Conservation (phyloP, 371 early-diverging fungal species). For the Nematocida sp. region DNA sequence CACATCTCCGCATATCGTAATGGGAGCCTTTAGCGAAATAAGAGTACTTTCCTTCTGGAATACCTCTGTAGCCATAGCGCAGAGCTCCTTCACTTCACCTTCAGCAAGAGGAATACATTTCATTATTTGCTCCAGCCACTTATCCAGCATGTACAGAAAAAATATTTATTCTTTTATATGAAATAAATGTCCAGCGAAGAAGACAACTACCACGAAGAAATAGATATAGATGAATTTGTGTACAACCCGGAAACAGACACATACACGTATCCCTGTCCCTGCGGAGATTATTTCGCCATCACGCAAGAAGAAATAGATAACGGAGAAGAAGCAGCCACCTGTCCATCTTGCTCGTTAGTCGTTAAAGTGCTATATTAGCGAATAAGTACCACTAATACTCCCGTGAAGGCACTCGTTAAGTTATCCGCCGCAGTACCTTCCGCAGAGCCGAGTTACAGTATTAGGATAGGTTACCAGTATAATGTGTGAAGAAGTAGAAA, state of each 20-base stretch:
- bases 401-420: too few species aligned
- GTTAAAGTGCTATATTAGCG: slow-evolving; percentile 67
- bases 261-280: slow-evolving; percentile 96
- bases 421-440: too few species aligned
- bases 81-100: slow-evolving; percentile 76
- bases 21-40: slow-evolving; percentile 54
- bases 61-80: slow-evolving; percentile 75
- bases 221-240: slow-evolving; percentile 90
- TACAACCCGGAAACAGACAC: slow-evolving; percentile 76
- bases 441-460: too few species aligned
- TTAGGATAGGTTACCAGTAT: too few species aligned
- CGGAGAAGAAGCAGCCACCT: slow-evolving; percentile 85
- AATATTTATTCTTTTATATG: slow-evolving; percentile 10
- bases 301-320: slow-evolving; percentile 75
- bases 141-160: slow-evolving; percentile 61
- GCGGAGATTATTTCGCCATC: slow-evolving; percentile 95
- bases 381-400: too few species aligned
- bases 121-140: slow-evolving; percentile 69
- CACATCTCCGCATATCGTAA: slow-evolving; percentile 80
- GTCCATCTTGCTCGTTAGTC: slow-evolving; percentile 88
- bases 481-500: too few species aligned
- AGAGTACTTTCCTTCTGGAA: slow-evolving; percentile 82
- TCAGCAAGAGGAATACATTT: slow-evolving; percentile 73
- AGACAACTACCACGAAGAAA: slow-evolving; percentile 67
- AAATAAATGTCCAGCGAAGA: too few species aligned